These are phyloP conservation scores for Curvularia hawaiiensis DNA, from an alignment of 2,329 filamentous ascomycete genomes.

Conservation along the genomic window DNA sequence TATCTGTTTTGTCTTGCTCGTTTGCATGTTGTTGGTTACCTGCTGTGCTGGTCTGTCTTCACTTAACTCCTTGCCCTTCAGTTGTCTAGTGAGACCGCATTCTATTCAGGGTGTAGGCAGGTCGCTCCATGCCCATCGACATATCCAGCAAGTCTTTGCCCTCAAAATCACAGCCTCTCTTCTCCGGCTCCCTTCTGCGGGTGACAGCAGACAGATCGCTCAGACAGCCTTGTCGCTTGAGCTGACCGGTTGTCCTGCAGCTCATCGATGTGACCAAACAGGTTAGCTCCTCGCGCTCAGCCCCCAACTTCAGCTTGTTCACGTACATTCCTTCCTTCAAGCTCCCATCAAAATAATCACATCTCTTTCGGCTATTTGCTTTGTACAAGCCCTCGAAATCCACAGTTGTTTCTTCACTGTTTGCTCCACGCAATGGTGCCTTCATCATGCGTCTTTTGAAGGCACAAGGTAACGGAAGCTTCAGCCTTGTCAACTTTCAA, in stretches of 20 bases:
- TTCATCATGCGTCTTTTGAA: conserved; percentile 10
- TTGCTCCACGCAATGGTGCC: background rate
- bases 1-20: background rate
- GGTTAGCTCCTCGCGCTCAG: background rate
- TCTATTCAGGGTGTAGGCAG: too few species aligned
- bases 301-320: background rate
- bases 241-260: background rate
- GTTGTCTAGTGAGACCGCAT: background rate
- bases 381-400: background rate
- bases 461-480: background rate
- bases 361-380: background rate
- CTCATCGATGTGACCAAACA: background rate
- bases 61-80: background rate
- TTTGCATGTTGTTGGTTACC: background rate
- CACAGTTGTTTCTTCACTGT: background rate
- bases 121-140: background rate
- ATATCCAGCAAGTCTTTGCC: background rate
- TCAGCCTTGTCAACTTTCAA: conserved; percentile 5
- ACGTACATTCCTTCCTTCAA: background rate
- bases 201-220: background rate
- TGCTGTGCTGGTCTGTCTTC: background rate
- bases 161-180: background rate
- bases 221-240: background rate
- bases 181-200: background rate
- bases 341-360: background rate